Evolutionary conservation across 441 rosid species (phyloP), one percentile per base, ranked within the genome.

Genomic region (Aquilaria agallochum): DNA sequence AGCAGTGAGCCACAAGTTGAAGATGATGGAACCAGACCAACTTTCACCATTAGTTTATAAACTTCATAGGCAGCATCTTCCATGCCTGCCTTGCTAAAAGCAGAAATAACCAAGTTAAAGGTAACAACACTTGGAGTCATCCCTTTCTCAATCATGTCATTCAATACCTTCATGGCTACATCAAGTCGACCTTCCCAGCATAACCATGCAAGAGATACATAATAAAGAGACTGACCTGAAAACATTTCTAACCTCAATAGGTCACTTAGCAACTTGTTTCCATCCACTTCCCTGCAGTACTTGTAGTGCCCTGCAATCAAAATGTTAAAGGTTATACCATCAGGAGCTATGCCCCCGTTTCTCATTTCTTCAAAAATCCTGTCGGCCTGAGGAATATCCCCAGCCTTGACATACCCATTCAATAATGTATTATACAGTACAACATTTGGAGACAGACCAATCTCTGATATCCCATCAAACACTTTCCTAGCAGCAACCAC

Each of bases 111-210:
- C 31, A 92, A 79, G 73, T 88, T 88, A 72, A 84, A 84, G 36
- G 85, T 84, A 69, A 82, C 73, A 56, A 79, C 65, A 61, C 83
- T 80, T 45, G 76, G 78, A 56, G 74, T 57, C 61, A 78, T 72
- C 72, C 92, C 95, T 68, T 72, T 86, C 71, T 80, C 90, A 42
- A 86, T 79, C 72, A 76, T 70, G 68, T 76, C 73, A 64, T 64
- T 73, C 58, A 88, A 72, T 66, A 74, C 42, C 56, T 74, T 63
- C 72, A 67, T 51, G 54, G 92, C 92, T 58, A 77, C 79, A 51
- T 86, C 84, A 78, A 88, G 45, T 51, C 56, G 69, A 56, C 85
- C 90, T 50, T 80, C 83, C 90, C 92, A 88, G 59, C 95, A 88
- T 64, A 83, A 69, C 48, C 77, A 83, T 66, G 85, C 86, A 55